These are phyloP conservation scores for Combretum micranthum DNA, from an alignment of 345 rosid species.

Conservation along the genomic window DNA sequence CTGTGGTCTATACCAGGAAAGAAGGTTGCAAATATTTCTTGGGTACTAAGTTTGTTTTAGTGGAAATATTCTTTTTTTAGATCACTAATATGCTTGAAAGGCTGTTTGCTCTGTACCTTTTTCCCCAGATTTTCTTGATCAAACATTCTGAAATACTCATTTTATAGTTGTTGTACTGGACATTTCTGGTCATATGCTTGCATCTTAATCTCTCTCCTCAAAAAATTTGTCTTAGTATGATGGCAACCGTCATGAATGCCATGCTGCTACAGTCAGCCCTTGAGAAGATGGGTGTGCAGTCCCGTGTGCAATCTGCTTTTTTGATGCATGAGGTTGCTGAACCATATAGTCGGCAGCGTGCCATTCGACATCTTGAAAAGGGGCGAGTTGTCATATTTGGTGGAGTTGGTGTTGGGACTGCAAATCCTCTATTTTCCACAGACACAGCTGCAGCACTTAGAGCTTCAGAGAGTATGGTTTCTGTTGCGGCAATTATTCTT, in stretches of 20 bases:
- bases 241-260: constrained; percentile 92
- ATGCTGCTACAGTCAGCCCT: constrained; percentile 76
- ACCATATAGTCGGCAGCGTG: constrained; percentile 70
- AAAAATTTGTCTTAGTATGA: constrained; percentile 47
- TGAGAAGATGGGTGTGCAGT: constrained; percentile 70
- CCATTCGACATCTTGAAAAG: constrained; percentile 81
- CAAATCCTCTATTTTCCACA: constrained; percentile 82
- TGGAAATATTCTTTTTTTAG: too few relatives aligned
- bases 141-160: too few relatives aligned
- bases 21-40: too few relatives aligned
- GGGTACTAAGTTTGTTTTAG: too few relatives aligned
- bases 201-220: background rate
- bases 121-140: too few relatives aligned
- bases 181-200: background rate
- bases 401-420: constrained; percentile 81
- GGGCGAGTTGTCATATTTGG: constrained; percentile 95
- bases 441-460: constrained; percentile 87
- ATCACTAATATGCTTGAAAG: too few relatives aligned
- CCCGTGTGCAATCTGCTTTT: constrained; percentile 72
- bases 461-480: constrained; percentile 69
- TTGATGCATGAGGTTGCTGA: constrained; percentile 72
- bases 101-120: too few relatives aligned
- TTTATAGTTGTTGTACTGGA: background rate
- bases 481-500: background rate
- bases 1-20: too few relatives aligned